phyloP scores from a whole-genome alignment of 257 asterid genomes.

The Nicotiana noctiflora region DNA sequence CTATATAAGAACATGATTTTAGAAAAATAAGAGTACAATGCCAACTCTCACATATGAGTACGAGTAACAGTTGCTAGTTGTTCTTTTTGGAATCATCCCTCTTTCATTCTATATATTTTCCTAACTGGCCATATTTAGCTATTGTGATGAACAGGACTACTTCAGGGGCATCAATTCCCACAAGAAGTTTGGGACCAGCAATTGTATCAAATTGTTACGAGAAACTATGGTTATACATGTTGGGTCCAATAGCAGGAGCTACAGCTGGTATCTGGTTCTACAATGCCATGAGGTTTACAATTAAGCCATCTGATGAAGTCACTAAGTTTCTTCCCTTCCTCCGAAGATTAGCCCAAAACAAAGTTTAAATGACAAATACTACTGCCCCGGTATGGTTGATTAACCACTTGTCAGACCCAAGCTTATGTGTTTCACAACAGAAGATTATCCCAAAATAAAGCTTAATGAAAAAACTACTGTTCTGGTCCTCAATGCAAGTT shows the following conservation, averaged over 20 bases:
- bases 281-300: constrained; percentile 19
- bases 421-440: background rate
- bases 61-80: background rate
- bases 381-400: background rate
- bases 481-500: background rate
- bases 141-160: constrained; percentile 20
- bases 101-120: background rate
- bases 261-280: constrained; percentile 31
- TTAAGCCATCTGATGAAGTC: constrained; percentile 10
- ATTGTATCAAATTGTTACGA: constrained; percentile 16
- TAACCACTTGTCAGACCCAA: background rate
- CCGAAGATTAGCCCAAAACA: background rate
- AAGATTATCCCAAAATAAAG: background rate
- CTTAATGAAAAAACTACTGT: background rate
- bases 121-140: background rate
- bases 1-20: background rate
- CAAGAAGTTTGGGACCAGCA: constrained; percentile 34
- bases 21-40: background rate
- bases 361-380: background rate
- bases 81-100: background rate
- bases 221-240: constrained; percentile 25
- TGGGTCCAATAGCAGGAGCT: constrained; percentile 32
- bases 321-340: constrained; percentile 13
- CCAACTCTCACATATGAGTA: background rate
- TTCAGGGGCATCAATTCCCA: constrained; percentile 32